Evolutionary conservation across 495 filamentous ascomycete genomes (phyloP).

Genomic region (Aspergillus ostianus): DNA sequence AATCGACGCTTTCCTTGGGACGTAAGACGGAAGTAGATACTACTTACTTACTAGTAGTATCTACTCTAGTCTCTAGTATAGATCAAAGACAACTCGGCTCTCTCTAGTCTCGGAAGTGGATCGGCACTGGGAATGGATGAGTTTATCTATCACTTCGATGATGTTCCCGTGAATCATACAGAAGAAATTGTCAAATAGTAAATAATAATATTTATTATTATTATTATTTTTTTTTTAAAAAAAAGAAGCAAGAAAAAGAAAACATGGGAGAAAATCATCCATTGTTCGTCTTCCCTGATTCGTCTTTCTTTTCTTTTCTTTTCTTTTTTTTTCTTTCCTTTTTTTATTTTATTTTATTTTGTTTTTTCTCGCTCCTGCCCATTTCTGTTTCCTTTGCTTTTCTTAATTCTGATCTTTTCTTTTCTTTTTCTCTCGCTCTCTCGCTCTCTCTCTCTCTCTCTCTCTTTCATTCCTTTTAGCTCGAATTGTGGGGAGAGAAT

Average conservation of each 20-base stretch:
- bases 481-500: neutral
- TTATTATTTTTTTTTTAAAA: too few relatives aligned
- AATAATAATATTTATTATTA: slow-evolving; percentile 4
- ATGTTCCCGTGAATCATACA: too few relatives aligned
- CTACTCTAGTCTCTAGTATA: too few relatives aligned
- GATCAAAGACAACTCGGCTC: too few relatives aligned
- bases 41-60: too few relatives aligned
- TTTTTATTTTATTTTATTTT: slow-evolving; percentile 5
- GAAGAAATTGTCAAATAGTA: too few relatives aligned
- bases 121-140: too few relatives aligned
- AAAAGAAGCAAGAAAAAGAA: slow-evolving; percentile 4
- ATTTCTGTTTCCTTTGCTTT: slow-evolving; percentile 12
- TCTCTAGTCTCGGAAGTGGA: too few relatives aligned
- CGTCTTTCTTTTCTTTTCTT: slow-evolving; percentile 4
- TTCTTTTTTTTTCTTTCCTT: slow-evolving; percentile 1
- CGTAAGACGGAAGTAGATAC: too few relatives aligned
- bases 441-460: neutral
- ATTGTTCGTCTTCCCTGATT: neutral
- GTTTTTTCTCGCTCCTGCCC: slow-evolving; percentile 9
- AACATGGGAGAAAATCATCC: slow-evolving; percentile 12
- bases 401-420: slow-evolving; percentile 22
- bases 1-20: neutral
- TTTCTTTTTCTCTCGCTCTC: neutral
- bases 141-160: too few relatives aligned
- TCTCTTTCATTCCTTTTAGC: neutral